These are phyloP conservation scores for Panaeolus papilionaceus DNA, from an alignment of 768 basidiomycete genomes.

Conservation along the genomic window DNA sequence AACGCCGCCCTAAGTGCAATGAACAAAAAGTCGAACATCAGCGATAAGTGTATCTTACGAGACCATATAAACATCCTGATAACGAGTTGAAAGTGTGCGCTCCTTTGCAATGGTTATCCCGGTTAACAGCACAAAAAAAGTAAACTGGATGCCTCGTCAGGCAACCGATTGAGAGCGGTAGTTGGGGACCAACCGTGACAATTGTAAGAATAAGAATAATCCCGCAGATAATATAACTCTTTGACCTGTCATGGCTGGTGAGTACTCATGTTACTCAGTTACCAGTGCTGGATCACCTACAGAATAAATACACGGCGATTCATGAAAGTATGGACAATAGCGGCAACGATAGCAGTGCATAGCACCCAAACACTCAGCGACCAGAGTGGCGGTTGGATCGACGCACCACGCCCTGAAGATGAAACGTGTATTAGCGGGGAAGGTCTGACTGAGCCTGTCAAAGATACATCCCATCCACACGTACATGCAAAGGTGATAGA, in stretches of 20 bases:
- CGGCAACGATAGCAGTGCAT: not conserved
- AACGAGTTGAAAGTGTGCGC: not conserved
- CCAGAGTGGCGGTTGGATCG: not conserved
- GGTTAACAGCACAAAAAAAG: not conserved
- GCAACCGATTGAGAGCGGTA: too few relatives aligned
- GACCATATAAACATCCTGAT: not conserved
- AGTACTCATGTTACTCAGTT: not conserved
- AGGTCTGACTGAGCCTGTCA: not conserved
- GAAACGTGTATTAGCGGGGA: not conserved
- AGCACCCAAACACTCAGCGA: not conserved
- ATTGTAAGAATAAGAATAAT: not conserved
- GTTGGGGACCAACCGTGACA: not conserved
- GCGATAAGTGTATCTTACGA: not conserved
- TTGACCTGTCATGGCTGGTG: not conserved
- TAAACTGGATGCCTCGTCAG: not conserved
- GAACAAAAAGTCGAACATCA: not conserved
- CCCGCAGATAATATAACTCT: not conserved
- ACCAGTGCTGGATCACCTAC: not conserved
- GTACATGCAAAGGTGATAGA: conserved; percentile 4
- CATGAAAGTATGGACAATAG: not conserved
- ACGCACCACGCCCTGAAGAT: not conserved
- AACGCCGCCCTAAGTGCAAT: not conserved
- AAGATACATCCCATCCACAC: not conserved
- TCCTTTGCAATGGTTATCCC: not conserved
- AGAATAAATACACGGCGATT: not conserved